A percentile compares a stretch with the other conserved stretches of the same genome.
Conservation (phyloP, 2,329 filamentous ascomycete genomes). For the Sphaerulina vaccinii region DNA sequence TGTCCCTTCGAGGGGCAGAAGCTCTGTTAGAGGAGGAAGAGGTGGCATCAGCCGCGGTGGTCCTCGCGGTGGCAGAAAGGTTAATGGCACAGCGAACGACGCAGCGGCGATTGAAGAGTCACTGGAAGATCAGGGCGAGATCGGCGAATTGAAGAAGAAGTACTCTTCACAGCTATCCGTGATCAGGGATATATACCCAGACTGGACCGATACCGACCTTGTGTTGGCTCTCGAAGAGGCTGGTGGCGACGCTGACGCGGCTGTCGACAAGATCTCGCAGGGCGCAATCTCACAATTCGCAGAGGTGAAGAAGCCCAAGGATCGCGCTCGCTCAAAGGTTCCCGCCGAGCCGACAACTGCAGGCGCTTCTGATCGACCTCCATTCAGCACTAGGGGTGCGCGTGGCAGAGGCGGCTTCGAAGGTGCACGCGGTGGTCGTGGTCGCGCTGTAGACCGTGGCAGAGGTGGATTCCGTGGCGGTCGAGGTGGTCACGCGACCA, state of each 20-base stretch:
- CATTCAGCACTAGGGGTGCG: slow-evolving; percentile 43
- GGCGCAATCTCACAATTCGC: slow-evolving; percentile 80
- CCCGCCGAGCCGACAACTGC: slow-evolving; percentile 59
- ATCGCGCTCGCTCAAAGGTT: slow-evolving; percentile 68
- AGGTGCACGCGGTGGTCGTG: slow-evolving; percentile 58
- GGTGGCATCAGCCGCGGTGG: slow-evolving; percentile 61
- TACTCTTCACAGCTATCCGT: slow-evolving; percentile 75
- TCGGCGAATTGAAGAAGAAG: slow-evolving; percentile 87
- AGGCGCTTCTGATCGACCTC: slow-evolving; percentile 51
- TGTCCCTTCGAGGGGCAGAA: slow-evolving; percentile 81
- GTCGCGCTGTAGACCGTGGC: slow-evolving; percentile 58
- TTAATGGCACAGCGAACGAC: slow-evolving; percentile 60
- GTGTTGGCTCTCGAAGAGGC: slow-evolving; percentile 90
- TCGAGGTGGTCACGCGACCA: slow-evolving; percentile 59
- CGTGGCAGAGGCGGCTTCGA: slow-evolving; percentile 47
- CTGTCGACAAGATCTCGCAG: slow-evolving; percentile 76
- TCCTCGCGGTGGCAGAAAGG: slow-evolving; percentile 43
- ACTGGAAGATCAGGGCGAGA: slow-evolving; percentile 80
- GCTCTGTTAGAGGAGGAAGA: slow-evolving; percentile 81
- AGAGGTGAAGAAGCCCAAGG: slow-evolving; percentile 79
- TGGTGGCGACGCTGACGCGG: slow-evolving; percentile 69
- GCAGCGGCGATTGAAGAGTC: slow-evolving; percentile 61
- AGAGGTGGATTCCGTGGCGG: slow-evolving; percentile 55
- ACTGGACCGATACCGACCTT: slow-evolving; percentile 94
- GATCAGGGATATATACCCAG: slow-evolving; percentile 89